These are phyloP conservation scores for Mycena polygramma DNA, from an alignment of 768 basidiomycete species.

Conservation along the genomic window DNA sequence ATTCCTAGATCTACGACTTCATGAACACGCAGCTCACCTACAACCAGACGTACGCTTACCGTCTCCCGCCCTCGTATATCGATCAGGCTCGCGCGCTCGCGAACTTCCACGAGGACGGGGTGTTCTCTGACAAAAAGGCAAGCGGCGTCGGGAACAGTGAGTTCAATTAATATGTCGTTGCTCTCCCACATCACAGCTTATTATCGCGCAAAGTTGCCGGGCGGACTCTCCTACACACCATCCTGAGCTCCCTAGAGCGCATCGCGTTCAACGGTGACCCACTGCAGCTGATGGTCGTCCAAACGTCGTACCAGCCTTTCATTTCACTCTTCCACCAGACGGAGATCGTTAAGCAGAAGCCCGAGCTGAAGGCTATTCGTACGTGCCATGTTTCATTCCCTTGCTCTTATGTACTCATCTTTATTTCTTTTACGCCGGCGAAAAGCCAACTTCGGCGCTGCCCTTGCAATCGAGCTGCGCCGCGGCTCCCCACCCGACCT, in stretches of 20 bases:
- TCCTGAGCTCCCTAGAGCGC: slow-evolving; percentile 79
- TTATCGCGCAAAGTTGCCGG: slow-evolving; percentile 73
- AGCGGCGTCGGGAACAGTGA: slow-evolving; percentile 83
- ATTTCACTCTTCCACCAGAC: slow-evolving; percentile 89
- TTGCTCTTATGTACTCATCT: neutral
- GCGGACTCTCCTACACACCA: slow-evolving; percentile 79
- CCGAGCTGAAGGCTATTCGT: slow-evolving; percentile 76
- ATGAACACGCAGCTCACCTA: slow-evolving; percentile 81
- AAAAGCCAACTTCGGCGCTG: slow-evolving; percentile 81
- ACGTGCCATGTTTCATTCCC: slow-evolving; percentile 46
- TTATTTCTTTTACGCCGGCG: slow-evolving; percentile 9
- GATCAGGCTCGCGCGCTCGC: slow-evolving; percentile 83
- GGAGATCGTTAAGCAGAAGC: slow-evolving; percentile 68
- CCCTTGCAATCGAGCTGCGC: slow-evolving; percentile 84
- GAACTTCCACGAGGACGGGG: slow-evolving; percentile 82
- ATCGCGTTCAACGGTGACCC: slow-evolving; percentile 86
- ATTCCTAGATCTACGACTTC: slow-evolving; percentile 77
- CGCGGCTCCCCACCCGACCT: slow-evolving; percentile 80
- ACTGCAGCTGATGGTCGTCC: slow-evolving; percentile 81
- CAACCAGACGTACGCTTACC: slow-evolving; percentile 86
- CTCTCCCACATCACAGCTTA: neutral
- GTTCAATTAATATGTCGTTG: slow-evolving; percentile 44
- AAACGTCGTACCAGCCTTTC: slow-evolving; percentile 92
- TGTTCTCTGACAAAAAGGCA: slow-evolving; percentile 76
- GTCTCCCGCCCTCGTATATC: slow-evolving; percentile 78